Percentiles rank a stretch among this genome's conserved stretches.
Conservation (phyloP, 768 basidiomycete species). For the Trametes sanguinea region DNA sequence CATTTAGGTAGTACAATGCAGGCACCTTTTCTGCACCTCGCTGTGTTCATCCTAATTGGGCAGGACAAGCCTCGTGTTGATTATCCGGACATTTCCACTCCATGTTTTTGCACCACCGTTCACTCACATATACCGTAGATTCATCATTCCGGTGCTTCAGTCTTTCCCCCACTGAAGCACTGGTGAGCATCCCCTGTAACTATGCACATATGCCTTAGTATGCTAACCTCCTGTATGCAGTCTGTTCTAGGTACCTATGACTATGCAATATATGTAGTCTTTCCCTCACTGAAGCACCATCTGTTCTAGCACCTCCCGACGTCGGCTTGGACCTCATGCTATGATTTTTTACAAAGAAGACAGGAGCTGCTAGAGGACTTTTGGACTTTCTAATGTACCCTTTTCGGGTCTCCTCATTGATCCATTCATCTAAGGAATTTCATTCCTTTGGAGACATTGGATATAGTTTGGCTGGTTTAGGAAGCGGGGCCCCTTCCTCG, state of each 20-base stretch:
- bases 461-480: no score
- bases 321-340: neutral
- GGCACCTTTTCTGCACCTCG: no score
- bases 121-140: neutral
- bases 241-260: neutral
- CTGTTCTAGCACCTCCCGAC: conserved; percentile 17
- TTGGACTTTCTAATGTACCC: conserved; percentile 24
- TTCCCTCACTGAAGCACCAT: conserved; percentile 24
- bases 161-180: neutral
- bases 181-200: neutral
- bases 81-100: no score
- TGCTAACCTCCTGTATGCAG: neutral
- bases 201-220: neutral
- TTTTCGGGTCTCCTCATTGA: conserved; percentile 22
- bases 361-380: conserved; percentile 25
- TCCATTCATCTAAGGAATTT: conserved; percentile 17
- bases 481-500: neutral
- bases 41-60: no score
- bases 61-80: no score
- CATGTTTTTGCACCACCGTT: no score
- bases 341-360: conserved; percentile 33
- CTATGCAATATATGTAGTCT: neutral
- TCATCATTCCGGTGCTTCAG: neutral
- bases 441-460: conserved; percentile 3
- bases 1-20: no score